These are phyloP conservation scores for Cladosporium sp. DNA, from an alignment of 2,329 filamentous ascomycete genomes.

Conservation along the genomic window DNA sequence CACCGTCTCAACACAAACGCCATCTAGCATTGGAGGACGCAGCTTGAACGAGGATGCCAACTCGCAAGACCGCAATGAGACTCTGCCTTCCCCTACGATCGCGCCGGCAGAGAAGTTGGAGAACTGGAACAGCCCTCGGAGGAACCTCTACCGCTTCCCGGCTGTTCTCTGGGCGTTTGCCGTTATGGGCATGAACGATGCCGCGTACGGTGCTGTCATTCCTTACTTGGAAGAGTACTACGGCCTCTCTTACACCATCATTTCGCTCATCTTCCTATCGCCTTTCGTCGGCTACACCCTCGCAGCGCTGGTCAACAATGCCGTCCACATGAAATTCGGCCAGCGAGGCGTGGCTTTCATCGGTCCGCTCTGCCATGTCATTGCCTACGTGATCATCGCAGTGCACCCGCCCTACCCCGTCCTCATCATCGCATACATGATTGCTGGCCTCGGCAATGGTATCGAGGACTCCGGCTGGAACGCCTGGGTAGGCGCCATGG, in stretches of 20 bases:
- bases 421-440: constrained; percentile 63
- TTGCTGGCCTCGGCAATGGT: constrained; percentile 72
- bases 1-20: constrained; percentile 22
- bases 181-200: constrained; percentile 68
- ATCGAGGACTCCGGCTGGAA: constrained; percentile 64
- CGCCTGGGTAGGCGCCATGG: constrained; percentile 69
- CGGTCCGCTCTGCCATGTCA: constrained; percentile 61
- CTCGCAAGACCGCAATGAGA: constrained; percentile 37
- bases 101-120: constrained; percentile 46
- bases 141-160: constrained; percentile 60
- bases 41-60: constrained; percentile 2
- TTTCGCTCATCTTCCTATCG: constrained; percentile 67
- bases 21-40: constrained; percentile 24
- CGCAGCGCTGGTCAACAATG: constrained; percentile 65
- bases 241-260: constrained; percentile 59
- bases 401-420: constrained; percentile 70
- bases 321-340: constrained; percentile 63
- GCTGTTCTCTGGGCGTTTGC: constrained; percentile 60
- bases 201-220: constrained; percentile 51
- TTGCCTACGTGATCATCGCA: constrained; percentile 65
- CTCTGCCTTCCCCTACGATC: constrained; percentile 49
- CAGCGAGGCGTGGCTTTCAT: constrained; percentile 71
- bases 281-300: constrained; percentile 65
- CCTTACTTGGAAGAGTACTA: constrained; percentile 64
- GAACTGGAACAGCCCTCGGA: constrained; percentile 63